A percentile compares a stretch with the other conserved stretches of the same genome.
Conservation (phyloP, 1,284 basidiomycete species). For the Leccinum pallidistipes region DNA sequence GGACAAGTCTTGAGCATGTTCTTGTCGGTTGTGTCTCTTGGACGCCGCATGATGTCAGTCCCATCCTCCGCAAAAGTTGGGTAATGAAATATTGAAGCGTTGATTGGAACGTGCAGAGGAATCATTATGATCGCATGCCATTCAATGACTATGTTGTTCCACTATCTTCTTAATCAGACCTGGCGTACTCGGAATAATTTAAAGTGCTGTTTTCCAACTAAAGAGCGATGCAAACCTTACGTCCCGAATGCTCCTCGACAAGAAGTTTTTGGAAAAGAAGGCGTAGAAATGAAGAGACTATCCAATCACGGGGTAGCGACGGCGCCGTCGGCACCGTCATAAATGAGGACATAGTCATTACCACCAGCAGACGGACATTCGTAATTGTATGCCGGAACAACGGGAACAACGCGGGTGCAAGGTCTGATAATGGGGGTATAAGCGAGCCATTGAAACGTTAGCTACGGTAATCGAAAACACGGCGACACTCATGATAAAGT, state of each 20-base stretch:
- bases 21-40: constrained; percentile 91
- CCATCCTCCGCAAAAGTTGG: constrained; percentile 51
- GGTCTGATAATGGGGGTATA: constrained; percentile 71
- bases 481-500: constrained; percentile 59
- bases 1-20: constrained; percentile 94
- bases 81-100: constrained; percentile 71
- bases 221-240: constrained; percentile 77
- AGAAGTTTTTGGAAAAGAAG: constrained; percentile 94
- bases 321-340: constrained; percentile 69
- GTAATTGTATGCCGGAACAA: constrained; percentile 98
- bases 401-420: constrained; percentile 90
- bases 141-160: constrained; percentile 56
- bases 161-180: constrained; percentile 55
- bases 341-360: constrained; percentile 87
- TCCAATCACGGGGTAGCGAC: constrained; percentile 82
- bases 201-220: constrained; percentile 78
- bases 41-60: constrained; percentile 35
- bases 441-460: constrained; percentile 3
- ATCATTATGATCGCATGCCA: constrained; percentile 94
- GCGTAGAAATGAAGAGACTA: constrained; percentile 74
- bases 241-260: constrained; percentile 84
- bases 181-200: constrained; percentile 47
- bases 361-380: constrained; percentile 92
- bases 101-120: constrained; percentile 82
- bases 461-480: constrained; percentile 6